phyloP scores from a whole-genome alignment of 2,329 filamentous ascomycete genomes.

The Lomentospora prolificans region DNA sequence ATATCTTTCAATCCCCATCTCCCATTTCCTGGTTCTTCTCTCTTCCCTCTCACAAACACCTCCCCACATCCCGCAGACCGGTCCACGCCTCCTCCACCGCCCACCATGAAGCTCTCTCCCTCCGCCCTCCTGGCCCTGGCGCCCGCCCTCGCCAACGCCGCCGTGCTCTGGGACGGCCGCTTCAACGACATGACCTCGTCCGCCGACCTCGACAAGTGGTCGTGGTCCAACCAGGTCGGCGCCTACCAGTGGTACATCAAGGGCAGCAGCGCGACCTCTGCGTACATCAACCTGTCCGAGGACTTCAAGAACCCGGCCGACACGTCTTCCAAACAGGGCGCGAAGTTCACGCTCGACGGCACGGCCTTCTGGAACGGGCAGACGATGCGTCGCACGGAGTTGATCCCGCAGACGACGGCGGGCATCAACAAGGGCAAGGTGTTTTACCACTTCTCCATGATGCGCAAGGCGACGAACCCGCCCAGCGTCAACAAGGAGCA shows the following conservation, averaged over 20 bases:
- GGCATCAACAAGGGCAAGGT: slow-evolving; percentile 57
- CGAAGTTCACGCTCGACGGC: slow-evolving; percentile 54
- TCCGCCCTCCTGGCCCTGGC: slow-evolving; percentile 3
- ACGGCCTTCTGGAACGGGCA: slow-evolving; percentile 64
- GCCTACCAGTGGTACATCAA: slow-evolving; percentile 72
- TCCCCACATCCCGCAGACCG: not conserved
- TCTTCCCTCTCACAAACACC: not conserved
- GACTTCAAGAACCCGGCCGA: slow-evolving; percentile 58
- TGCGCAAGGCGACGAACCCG: slow-evolving; percentile 46
- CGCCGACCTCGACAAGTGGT: slow-evolving; percentile 50
- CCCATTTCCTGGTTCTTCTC: not conserved
- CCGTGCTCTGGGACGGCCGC: slow-evolving; percentile 53
- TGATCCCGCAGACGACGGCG: slow-evolving; percentile 60
- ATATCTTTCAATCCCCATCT: not conserved
- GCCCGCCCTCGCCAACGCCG: slow-evolving; percentile 10
- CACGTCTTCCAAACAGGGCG: slow-evolving; percentile 49
- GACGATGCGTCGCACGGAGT: slow-evolving; percentile 61
- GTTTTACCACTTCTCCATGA: slow-evolving; percentile 64
- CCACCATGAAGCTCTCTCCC: slow-evolving; percentile 5
- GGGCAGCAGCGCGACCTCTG: slow-evolving; percentile 42
- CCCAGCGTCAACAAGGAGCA: slow-evolving; percentile 56
- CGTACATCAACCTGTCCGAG: slow-evolving; percentile 53
- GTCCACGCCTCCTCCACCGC: not conserved
- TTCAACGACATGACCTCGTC: slow-evolving; percentile 49
- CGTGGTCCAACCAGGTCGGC: slow-evolving; percentile 57